These are phyloP conservation scores for Paramarasmius palmivorus DNA, from an alignment of 1,284 basidiomycete species.

Conservation along the genomic window DNA sequence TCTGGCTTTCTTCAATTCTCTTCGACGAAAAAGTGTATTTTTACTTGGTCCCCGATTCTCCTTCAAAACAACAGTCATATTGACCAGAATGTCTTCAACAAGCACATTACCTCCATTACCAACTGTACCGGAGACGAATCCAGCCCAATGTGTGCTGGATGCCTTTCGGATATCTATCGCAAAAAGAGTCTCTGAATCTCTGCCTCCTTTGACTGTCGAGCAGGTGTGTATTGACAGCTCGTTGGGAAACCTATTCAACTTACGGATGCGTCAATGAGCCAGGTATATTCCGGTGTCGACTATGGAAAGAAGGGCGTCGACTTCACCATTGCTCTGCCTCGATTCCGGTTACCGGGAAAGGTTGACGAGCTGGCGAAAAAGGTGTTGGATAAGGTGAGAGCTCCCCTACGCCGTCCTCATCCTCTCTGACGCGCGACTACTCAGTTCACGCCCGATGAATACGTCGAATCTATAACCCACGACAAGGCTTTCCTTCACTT, in stretches of 20 bases:
- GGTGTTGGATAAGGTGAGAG: constrained; percentile 75
- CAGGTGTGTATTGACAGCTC: constrained; percentile 43
- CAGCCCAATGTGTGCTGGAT: constrained; percentile 75
- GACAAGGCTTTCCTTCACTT: constrained; percentile 87
- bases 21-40: neutral
- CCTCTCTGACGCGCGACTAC: too few relatives aligned
- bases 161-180: constrained; percentile 87
- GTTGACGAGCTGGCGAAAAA: constrained; percentile 77
- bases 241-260: neutral
- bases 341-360: constrained; percentile 88
- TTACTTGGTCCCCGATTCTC: neutral
- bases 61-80: neutral
- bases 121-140: constrained; percentile 66
- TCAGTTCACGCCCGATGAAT: constrained; percentile 73
- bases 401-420: too few relatives aligned
- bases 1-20: neutral
- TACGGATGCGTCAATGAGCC: too few relatives aligned
- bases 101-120: constrained; percentile 41
- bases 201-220: constrained; percentile 68
- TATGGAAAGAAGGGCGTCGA: constrained; percentile 92
- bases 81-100: constrained; percentile 21
- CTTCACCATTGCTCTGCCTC: constrained; percentile 89
- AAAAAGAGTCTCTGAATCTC: constrained; percentile 68
- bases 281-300: constrained; percentile 76
- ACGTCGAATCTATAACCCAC: constrained; percentile 64